phyloP scores from a whole-genome alignment of 1,284 basidiomycete species.

The Ustanciosporium gigantosporum region DNA sequence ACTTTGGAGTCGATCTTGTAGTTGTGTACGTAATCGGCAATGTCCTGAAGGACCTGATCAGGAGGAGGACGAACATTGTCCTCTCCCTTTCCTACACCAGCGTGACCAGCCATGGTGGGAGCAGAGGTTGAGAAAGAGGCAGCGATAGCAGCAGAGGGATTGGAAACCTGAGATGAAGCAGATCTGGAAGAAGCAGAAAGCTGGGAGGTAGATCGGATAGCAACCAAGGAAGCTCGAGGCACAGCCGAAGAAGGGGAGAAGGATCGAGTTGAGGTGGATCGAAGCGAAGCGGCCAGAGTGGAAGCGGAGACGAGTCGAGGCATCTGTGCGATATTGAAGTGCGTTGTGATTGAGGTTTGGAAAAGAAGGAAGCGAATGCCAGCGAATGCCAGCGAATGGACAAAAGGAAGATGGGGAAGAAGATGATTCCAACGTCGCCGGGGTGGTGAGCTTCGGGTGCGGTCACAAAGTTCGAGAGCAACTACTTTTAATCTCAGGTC shows the following conservation, averaged over 20 bases:
- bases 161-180: constrained; percentile 13
- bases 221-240: constrained; percentile 22
- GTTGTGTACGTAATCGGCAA: constrained; percentile 54
- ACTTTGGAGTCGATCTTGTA: constrained; percentile 57
- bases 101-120: constrained; percentile 37
- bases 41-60: constrained; percentile 56
- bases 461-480: no score
- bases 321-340: no score
- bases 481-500: no score
- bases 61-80: constrained; percentile 56
- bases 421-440: no score
- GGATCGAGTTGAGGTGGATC: constrained; percentile 39
- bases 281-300: constrained; percentile 41
- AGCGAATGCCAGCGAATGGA: no score
- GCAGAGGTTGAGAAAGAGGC: constrained; percentile 42
- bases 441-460: no score
- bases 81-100: constrained; percentile 53
- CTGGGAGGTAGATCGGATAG: constrained; percentile 24
- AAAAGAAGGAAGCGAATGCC: neutral
- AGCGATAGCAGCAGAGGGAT: constrained; percentile 11
- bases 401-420: no score
- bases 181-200: constrained; percentile 9
- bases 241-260: constrained; percentile 40
- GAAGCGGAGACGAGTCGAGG: constrained; percentile 45
- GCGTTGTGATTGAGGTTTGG: neutral